Percentiles rank a stretch among this genome's conserved stretches.
These are phyloP conservation scores for Hirschioporus abietinus DNA, from an alignment of 768 basidiomycete species.

Conservation along the genomic window DNA sequence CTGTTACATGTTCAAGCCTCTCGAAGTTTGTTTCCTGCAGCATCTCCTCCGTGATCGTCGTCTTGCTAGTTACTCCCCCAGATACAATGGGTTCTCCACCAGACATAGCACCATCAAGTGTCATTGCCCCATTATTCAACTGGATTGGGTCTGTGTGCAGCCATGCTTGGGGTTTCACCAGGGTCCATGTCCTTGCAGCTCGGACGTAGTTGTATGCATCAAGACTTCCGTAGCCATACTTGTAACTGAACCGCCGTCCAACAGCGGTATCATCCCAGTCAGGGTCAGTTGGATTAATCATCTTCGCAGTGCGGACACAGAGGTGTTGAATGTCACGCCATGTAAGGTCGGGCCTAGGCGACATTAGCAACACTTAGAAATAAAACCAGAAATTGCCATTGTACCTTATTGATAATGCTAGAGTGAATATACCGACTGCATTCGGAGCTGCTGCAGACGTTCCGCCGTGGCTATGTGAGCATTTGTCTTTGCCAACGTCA, in stretches of 20 bases:
- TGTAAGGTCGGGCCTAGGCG: slow-evolving; percentile 76
- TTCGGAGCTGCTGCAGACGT: slow-evolving; percentile 98
- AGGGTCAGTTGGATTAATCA: slow-evolving; percentile 83
- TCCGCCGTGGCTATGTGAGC: slow-evolving; percentile 83
- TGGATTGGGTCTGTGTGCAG: slow-evolving; percentile 70
- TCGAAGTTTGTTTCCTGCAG: slow-evolving; percentile 77
- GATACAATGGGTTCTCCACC: slow-evolving; percentile 64
- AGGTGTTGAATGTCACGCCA: slow-evolving; percentile 97
- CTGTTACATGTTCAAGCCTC: slow-evolving; percentile 84
- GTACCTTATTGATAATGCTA: slow-evolving; percentile 83
- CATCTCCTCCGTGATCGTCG: slow-evolving; percentile 62
- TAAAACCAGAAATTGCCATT: slow-evolving; percentile 10
- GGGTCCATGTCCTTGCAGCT: slow-evolving; percentile 74
- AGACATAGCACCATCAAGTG: slow-evolving; percentile 42
- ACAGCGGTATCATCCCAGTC: slow-evolving; percentile 86
- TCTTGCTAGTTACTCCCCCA: slow-evolving; percentile 59
- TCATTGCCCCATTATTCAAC: slow-evolving; percentile 55
- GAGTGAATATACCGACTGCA: slow-evolving; percentile 88
- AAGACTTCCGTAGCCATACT: slow-evolving; percentile 91
- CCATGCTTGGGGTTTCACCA: slow-evolving; percentile 95
- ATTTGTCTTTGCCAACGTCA: slow-evolving; percentile 81
- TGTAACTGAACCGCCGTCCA: slow-evolving; percentile 75
- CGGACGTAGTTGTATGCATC: slow-evolving; percentile 80
- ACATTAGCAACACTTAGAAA: slow-evolving; percentile 9
- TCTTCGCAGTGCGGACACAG: slow-evolving; percentile 66